Evolutionary conservation across 164 flowering plant species (phyloP), one percentile per base, ranked within the genome.

Genomic region (Umbilicus rupestris): DNA sequence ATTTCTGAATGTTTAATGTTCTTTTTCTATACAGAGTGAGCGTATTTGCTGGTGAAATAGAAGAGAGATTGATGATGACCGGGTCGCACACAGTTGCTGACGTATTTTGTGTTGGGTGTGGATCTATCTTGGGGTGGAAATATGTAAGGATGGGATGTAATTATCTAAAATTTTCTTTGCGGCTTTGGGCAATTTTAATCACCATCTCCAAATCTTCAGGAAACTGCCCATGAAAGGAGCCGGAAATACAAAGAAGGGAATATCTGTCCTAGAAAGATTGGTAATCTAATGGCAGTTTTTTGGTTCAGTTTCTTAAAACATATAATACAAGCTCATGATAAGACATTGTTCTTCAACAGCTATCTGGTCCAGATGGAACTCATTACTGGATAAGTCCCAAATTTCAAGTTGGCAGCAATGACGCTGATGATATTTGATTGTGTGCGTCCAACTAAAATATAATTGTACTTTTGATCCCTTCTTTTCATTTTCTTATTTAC

Each of bases 201-300:
- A 10, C 29, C 24, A 2, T 28, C 19, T 45, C n/a, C 26, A 16
- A 16, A 26, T 60, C 26, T 2, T 20, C 81, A 86, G 90, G 88
- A 82, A 73, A 74, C 72, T 62, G 88, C 87, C 60, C 81, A 81
- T 72, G 86, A 84, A 55, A 80, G 81, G 79, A 70, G 66, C 69
- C 85, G 81, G 70, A 84, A 86, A 79, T 83, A 86, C 84, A 86
- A 86, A 78, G 88, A 84, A 81, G 88, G 90, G 39, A 86, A 84
- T n/a, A 79, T 86, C 85, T 29, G 88, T 84, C 22, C 85, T 86
- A 24, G 86, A 84, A 65, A 74, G 86, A 88, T 84, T 44, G 72
- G 85, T 80, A 49, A 39, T 49, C n/a, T 33, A 12, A 26, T 19
- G 47, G 28, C 57, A 11, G 55, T 33, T 6, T 35, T 28, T 29